phyloP scores from a whole-genome alignment of 164 flowering plant genomes.

The Santalum album region DNA sequence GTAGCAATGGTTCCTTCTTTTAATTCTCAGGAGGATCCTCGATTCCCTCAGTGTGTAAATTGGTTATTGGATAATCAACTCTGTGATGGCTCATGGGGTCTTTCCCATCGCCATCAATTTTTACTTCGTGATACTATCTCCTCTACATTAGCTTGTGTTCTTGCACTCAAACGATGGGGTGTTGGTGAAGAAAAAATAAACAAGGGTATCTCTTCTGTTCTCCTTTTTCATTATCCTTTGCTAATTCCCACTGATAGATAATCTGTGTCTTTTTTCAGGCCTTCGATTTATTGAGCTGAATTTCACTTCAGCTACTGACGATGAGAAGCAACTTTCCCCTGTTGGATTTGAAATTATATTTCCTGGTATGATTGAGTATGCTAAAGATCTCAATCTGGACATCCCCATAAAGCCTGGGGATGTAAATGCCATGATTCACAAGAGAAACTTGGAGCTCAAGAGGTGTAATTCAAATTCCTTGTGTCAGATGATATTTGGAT shows the following conservation, averaged over 20 bases:
- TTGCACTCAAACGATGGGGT: slow-evolving; percentile 75
- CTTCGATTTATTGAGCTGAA: slow-evolving; percentile 53
- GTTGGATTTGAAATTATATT: slow-evolving; percentile 80
- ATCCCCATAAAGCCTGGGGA: slow-evolving; percentile 28
- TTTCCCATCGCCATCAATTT: slow-evolving; percentile 29
- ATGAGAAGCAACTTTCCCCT: slow-evolving; percentile 51
- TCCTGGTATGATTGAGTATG: slow-evolving; percentile 70
- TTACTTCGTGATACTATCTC: slow-evolving; percentile 55
- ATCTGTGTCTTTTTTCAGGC: slow-evolving; percentile 31
- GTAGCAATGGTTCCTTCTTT: slow-evolving; percentile 90
- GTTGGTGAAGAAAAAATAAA: slow-evolving; percentile 58
- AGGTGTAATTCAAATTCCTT: slow-evolving; percentile 27
- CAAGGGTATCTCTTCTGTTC: slow-evolving; percentile 33
- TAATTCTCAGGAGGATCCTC: slow-evolving; percentile 32
- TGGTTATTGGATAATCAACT: slow-evolving; percentile 80
- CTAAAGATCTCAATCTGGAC: slow-evolving; percentile 37
- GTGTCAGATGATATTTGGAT: background rate
- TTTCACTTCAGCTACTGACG: slow-evolving; percentile 28
- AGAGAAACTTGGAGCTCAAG: slow-evolving; percentile 50
- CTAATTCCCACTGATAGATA: background rate
- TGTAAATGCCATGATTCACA: slow-evolving; percentile 31
- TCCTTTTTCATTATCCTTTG: background rate
- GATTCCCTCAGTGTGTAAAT: slow-evolving; percentile 58
- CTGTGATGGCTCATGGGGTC: slow-evolving; percentile 80
- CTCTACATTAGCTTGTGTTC: slow-evolving; percentile 72